A percentile compares a stretch with the other conserved stretches of the same genome.
Evolutionary conservation across 177 flowering plant genomes (phyloP).

Genomic region (Vitis hybrid): DNA sequence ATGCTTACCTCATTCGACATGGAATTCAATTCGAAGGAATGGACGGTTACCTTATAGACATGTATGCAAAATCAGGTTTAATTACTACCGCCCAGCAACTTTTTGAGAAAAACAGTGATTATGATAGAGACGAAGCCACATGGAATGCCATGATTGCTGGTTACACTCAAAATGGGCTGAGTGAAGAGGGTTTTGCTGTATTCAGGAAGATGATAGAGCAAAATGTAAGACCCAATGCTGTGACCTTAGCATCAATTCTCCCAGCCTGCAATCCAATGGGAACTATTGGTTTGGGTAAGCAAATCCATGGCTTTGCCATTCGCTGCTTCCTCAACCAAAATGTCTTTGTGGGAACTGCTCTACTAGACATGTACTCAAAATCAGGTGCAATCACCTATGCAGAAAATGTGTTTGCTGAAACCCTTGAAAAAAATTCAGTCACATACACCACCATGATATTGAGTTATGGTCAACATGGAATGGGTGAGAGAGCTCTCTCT

Average conservation of each 20-base stretch:
- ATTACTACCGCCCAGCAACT: conserved; percentile 43
- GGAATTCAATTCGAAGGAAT: conserved; percentile 78
- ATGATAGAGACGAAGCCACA: conserved; percentile 64
- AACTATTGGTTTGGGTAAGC: conserved; percentile 57
- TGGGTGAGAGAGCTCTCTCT: conserved; percentile 67
- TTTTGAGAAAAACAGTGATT: conserved; percentile 31
- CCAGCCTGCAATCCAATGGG: conserved; percentile 71
- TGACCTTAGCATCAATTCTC: conserved; percentile 77
- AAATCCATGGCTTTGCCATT: conserved; percentile 72
- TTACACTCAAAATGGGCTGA: conserved; percentile 62
- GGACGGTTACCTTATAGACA: conserved; percentile 80
- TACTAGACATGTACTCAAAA: conserved; percentile 90
- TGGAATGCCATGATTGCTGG: conserved; percentile 95
- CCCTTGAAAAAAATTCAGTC: conserved; percentile 61
- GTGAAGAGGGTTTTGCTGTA: conserved; percentile 49
- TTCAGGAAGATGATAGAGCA: conserved; percentile 62
- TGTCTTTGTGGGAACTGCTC: conserved; percentile 76
- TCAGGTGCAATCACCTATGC: conserved; percentile 62
- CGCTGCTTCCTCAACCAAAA: conserved; percentile 59
- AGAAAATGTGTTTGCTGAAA: conserved; percentile 49
- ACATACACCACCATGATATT: conserved; percentile 86
- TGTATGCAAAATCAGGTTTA: conserved; percentile 84
- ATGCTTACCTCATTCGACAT: conserved; percentile 76
- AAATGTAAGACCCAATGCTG: conserved; percentile 60
- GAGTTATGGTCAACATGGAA: conserved; percentile 89